A percentile compares a stretch with the other conserved stretches of the same genome.
phyloP scores from a whole-genome alignment of 1,284 basidiomycete species.

The Gymnopus androsaceus region DNA sequence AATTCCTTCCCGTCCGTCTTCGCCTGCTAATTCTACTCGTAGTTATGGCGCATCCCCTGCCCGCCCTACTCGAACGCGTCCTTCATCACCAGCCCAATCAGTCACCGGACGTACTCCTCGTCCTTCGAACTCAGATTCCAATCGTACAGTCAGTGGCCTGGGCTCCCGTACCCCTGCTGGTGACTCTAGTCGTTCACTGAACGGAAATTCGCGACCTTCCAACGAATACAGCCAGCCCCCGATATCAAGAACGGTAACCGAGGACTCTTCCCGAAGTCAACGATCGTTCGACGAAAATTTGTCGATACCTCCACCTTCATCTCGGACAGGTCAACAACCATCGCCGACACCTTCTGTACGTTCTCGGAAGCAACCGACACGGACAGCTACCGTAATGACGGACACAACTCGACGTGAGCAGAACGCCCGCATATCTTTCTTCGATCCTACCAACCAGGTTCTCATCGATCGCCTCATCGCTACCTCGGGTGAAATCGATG shows the following conservation, averaged over 20 bases:
- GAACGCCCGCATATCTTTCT: slow-evolving; percentile 76
- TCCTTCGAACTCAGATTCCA: slow-evolving; percentile 36
- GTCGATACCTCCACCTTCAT: slow-evolving; percentile 21
- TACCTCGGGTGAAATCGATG: slow-evolving; percentile 54
- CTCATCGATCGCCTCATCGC: slow-evolving; percentile 74
- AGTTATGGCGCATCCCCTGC: slow-evolving; percentile 7
- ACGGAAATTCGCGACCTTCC: background rate
- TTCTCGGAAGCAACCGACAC: slow-evolving; percentile 18
- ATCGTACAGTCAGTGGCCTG: slow-evolving; percentile 6
- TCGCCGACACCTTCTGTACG: slow-evolving; percentile 34
- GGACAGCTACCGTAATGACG: slow-evolving; percentile 11
- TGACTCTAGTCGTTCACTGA: background rate
- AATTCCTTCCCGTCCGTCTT: slow-evolving; percentile 35
- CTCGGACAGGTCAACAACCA: slow-evolving; percentile 27
- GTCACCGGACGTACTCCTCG: slow-evolving; percentile 19
- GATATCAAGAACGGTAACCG: slow-evolving; percentile 12
- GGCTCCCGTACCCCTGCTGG: background rate
- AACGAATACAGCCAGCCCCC: slow-evolving; percentile 12
- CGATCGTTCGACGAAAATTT: slow-evolving; percentile 2
- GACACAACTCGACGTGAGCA: slow-evolving; percentile 50
- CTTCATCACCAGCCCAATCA: slow-evolving; percentile 15
- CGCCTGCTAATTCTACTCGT: slow-evolving; percentile 33
- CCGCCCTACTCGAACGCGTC: slow-evolving; percentile 10
- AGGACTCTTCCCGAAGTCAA: slow-evolving; percentile 7
- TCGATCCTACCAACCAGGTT: slow-evolving; percentile 75